A percentile compares a stretch with the other conserved stretches of the same genome.
Evolutionary conservation across 345 rosid genomes (phyloP).

Genomic region (Sisymbrium altissimum): DNA sequence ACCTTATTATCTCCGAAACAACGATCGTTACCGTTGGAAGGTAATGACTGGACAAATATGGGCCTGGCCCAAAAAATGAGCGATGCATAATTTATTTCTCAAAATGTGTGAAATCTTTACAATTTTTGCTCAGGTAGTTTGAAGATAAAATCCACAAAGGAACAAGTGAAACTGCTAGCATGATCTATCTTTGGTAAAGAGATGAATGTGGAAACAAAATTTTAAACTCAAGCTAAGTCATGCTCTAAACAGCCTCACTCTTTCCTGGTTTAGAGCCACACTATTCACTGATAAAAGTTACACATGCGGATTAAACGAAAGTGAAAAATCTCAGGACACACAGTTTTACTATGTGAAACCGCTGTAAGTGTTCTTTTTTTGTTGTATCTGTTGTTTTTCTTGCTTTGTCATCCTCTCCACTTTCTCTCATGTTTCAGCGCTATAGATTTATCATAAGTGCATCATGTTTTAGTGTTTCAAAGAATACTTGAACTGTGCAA

Average conservation of each 20-base stretch:
- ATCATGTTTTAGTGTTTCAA: slow-evolving; percentile 12
- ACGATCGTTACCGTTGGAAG: too few relatives aligned
- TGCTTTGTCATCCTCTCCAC: neutral
- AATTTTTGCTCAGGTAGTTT: neutral
- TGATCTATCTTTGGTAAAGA: slow-evolving; percentile 69
- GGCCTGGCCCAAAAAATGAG: too few relatives aligned
- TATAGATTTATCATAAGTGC: neutral
- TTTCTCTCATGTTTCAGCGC: neutral
- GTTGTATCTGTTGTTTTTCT: neutral
- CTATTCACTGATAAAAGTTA: neutral
- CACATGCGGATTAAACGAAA: neutral
- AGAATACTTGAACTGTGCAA: neutral
- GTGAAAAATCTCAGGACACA: too few relatives aligned
- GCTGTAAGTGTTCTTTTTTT: slow-evolving; percentile 6
- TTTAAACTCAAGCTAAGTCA: slow-evolving; percentile 57
- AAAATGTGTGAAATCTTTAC: neutral
- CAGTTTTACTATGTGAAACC: too few relatives aligned
- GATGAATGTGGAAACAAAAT: slow-evolving; percentile 37
- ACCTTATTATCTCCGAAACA: too few relatives aligned
- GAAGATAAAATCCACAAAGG: slow-evolving; percentile 44
- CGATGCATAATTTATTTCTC: neutral
- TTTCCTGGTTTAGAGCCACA: slow-evolving; percentile 64
- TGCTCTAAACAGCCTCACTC: slow-evolving; percentile 90
- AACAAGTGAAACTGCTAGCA: slow-evolving; percentile 97
- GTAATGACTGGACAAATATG: too few relatives aligned